These are phyloP conservation scores for Pouteria glomerata DNA, from an alignment of 148 eudicot genomes.

Conservation along the genomic window DNA sequence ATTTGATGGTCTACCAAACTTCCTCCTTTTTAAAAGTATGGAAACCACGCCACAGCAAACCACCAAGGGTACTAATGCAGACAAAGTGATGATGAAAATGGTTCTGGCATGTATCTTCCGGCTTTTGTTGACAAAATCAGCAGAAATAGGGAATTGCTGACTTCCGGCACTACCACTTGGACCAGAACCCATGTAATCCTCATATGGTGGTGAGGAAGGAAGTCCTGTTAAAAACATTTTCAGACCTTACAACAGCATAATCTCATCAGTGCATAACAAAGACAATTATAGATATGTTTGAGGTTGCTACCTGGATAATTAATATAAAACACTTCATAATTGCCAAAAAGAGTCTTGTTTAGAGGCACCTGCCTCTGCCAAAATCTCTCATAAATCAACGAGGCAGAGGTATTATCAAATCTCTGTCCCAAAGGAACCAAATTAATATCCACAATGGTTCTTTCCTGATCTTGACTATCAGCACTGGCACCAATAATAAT, in stretches of 20 bases:
- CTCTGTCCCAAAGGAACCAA: slow-evolving; percentile 88
- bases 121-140: slow-evolving; percentile 46
- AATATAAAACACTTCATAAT: slow-evolving; percentile 63
- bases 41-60: slow-evolving; percentile 54
- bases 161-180: slow-evolving; percentile 58
- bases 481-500: slow-evolving; percentile 83
- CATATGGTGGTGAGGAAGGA: slow-evolving; percentile 54
- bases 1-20: slow-evolving; percentile 50
- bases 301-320: slow-evolving; percentile 68
- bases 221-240: slow-evolving; percentile 49
- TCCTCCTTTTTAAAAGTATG: slow-evolving; percentile 64
- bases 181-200: slow-evolving; percentile 35
- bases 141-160: slow-evolving; percentile 66
- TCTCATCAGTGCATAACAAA: background rate
- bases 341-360: slow-evolving; percentile 79
- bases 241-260: slow-evolving; percentile 16
- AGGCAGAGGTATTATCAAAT: slow-evolving; percentile 91
- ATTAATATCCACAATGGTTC: slow-evolving; percentile 73
- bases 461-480: slow-evolving; percentile 68
- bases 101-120: slow-evolving; percentile 52
- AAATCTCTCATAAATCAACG: slow-evolving; percentile 69
- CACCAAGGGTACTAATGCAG: slow-evolving; percentile 62
- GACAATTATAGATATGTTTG: background rate
- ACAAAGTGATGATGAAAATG: slow-evolving; percentile 58
- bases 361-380: slow-evolving; percentile 72